Conservation (phyloP, 2,329 filamentous ascomycete species). For the Clonostachys chloroleuca region DNA sequence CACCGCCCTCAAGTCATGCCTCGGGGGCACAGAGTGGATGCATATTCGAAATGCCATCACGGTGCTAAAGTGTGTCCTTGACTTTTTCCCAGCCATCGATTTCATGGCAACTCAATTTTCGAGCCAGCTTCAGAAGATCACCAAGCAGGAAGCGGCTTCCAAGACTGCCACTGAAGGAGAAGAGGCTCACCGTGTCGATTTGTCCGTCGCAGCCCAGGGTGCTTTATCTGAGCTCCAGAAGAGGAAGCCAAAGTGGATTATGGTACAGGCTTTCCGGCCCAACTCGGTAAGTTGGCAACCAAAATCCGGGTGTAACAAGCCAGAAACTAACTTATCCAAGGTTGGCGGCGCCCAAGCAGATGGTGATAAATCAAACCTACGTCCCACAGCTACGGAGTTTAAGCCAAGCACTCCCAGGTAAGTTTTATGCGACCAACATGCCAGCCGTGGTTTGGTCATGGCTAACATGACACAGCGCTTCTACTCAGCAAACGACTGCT, state of each 20-base stretch:
- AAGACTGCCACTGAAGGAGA: constrained; percentile 42
- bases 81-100: constrained; percentile 83
- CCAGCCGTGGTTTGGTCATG: neutral
- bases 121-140: constrained; percentile 61
- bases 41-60: constrained; percentile 95
- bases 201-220: constrained; percentile 70
- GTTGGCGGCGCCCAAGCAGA: constrained; percentile 18
- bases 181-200: constrained; percentile 62
- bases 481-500: constrained; percentile 8
- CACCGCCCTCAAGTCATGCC: constrained; percentile 73
- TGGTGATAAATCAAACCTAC: constrained; percentile 34
- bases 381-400: constrained; percentile 60
- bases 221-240: constrained; percentile 67
- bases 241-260: constrained; percentile 63
- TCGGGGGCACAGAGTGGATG: constrained; percentile 88
- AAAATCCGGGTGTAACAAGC: neutral
- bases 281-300: constrained; percentile 45
- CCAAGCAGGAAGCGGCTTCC: constrained; percentile 51
- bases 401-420: constrained; percentile 45
- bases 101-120: constrained; percentile 74
- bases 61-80: constrained; percentile 74
- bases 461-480: constrained; percentile 2
- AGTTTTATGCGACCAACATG: constrained; percentile 1
- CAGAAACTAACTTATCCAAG: constrained; percentile 14
- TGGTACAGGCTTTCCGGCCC: constrained; percentile 68